Base-by-base conservation (phyloP, 495 filamentous ascomycete genomes). In the Penicillium simplicissimum region DNA sequence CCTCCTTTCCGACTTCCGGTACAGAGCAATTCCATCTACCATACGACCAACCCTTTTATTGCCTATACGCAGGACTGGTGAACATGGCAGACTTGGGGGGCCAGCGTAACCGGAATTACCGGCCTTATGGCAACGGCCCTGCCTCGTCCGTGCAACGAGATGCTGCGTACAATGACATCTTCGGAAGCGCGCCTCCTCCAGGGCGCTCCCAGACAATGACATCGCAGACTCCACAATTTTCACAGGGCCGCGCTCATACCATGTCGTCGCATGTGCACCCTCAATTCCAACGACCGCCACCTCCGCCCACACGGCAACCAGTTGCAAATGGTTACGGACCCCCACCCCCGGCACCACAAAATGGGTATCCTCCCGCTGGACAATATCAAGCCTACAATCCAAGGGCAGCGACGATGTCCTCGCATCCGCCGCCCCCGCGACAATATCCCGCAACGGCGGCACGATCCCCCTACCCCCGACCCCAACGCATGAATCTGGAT, bases 111-210 rank as follows among this genome's bases (percentile, higher is more conserved):
- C 81, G 89, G 77, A 82, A 86, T 66, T 86, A 88, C 77, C 80
- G 82, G 69, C 83, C 84, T 61, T 89, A 91, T 74, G 88, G 86
- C 62, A 53, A 53, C 34, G 83, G 43, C 8, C 57, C 87, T 71
- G 76, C 89, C 36, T 85, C 88, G 52, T 84, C 85, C 71, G 82
- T 84, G 67, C 91, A 96, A 76, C 87, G 95, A 77, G 94, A 98
- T 84, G 92, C 91, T 68, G 95, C 93, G 36, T 98, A 96, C 76
- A 91, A 90, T 57, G 91, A 93, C 77, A 99, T 99, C 67, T 99
- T 99, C 69, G 95, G 95, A 63, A 86, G 87, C 69, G 85, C 90
- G 52, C 91, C 90, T 51, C 91, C 90, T 38, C 90, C 90, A 48
- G 94, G 95, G 55, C 87, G 92, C 64, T 93, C 92, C 48, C 91